Conservation (phyloP, 2,329 filamentous ascomycete genomes). For the Colletotrichum sp. region DNA sequence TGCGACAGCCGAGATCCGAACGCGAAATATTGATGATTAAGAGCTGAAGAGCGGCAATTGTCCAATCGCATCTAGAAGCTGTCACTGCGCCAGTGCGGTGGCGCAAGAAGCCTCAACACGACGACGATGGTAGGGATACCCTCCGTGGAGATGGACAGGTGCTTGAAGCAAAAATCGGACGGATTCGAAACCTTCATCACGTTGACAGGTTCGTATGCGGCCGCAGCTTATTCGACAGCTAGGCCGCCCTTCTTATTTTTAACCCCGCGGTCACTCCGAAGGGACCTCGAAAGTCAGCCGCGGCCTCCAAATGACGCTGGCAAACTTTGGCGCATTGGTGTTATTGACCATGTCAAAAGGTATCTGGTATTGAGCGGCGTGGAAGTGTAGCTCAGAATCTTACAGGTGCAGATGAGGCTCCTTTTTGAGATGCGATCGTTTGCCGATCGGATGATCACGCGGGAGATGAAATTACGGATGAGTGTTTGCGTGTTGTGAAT, state of each 20-base stretch:
- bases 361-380: rapidly evolving
- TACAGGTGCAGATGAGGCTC: background rate
- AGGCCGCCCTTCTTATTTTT: background rate
- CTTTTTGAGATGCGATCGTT: background rate
- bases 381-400: background rate
- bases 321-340: background rate
- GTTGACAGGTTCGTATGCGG: background rate
- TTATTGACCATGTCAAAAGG: background rate
- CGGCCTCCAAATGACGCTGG: background rate
- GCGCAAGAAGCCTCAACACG: background rate
- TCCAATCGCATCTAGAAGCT: background rate
- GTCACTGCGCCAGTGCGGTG: background rate
- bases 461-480: background rate
- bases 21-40: background rate
- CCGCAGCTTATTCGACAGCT: background rate
- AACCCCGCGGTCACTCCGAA: background rate
- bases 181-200: background rate
- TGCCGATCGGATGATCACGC: background rate
- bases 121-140: background rate
- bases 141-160: background rate
- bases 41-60: background rate
- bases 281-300: background rate
- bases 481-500: background rate
- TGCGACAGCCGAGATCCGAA: background rate
- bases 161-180: background rate